Conservation (phyloP, 1,284 basidiomycete species). For the Anthracocystis panici-leucophaei region DNA sequence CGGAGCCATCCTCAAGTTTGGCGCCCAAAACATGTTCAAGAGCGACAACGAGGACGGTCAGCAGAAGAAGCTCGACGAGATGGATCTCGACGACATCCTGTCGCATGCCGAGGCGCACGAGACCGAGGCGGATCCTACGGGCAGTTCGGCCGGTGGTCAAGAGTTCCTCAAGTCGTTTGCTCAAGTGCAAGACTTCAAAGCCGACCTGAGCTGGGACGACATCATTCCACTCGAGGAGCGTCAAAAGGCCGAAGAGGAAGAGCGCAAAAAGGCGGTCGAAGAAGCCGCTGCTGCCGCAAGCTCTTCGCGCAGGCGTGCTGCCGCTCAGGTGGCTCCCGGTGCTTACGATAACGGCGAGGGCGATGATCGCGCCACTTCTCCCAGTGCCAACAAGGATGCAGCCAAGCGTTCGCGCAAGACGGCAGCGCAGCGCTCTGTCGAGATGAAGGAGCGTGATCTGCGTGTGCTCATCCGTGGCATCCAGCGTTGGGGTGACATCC, state of each 20-base stretch:
- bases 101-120: slow-evolving; percentile 97
- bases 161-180: slow-evolving; percentile 95
- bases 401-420: slow-evolving; percentile 73
- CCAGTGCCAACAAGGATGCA: slow-evolving; percentile 71
- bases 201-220: slow-evolving; percentile 94
- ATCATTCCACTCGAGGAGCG: slow-evolving; percentile 96
- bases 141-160: slow-evolving; percentile 92
- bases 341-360: slow-evolving; percentile 77
- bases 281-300: slow-evolving; percentile 73
- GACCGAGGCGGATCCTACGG: slow-evolving; percentile 78
- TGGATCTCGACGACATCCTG: slow-evolving; percentile 98
- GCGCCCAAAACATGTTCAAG: slow-evolving; percentile 99
- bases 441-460: slow-evolving; percentile 95
- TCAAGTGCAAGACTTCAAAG: slow-evolving; percentile 96
- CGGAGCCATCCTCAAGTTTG: slow-evolving; percentile 98
- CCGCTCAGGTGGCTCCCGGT: slow-evolving; percentile 77
- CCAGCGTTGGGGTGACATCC: slow-evolving; percentile 97
- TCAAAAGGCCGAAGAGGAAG: slow-evolving; percentile 78
- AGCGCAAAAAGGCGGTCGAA: slow-evolving; percentile 74
- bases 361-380: slow-evolving; percentile 38
- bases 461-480: slow-evolving; percentile 94
- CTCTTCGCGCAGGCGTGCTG: slow-evolving; percentile 73
- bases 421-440: slow-evolving; percentile 90
- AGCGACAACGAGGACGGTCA: slow-evolving; percentile 88
- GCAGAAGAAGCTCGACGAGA: slow-evolving; percentile 96